These are phyloP conservation scores for Fusarium albidum DNA, from an alignment of 2,329 filamentous ascomycete genomes.

Conservation along the genomic window DNA sequence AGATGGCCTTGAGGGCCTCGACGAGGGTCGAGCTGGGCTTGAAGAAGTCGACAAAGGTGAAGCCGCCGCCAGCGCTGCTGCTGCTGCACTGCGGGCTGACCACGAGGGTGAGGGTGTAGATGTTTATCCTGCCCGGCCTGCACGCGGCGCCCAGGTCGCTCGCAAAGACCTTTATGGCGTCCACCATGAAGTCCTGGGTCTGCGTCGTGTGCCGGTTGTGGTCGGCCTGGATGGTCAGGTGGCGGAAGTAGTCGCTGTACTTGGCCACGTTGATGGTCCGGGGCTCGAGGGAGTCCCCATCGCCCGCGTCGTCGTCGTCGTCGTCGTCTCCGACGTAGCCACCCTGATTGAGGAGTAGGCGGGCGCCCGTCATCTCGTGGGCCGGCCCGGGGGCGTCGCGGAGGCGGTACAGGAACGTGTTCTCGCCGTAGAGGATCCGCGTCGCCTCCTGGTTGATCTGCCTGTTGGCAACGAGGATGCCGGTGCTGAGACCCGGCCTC, in stretches of 20 bases:
- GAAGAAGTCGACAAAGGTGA: constrained; percentile 51
- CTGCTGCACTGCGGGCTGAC: constrained; percentile 42
- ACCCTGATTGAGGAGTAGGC: constrained; percentile 26
- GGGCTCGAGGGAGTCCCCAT: constrained; percentile 12
- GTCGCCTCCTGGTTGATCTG: constrained; percentile 48
- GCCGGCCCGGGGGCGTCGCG: constrained; percentile 44
- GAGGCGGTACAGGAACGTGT: constrained; percentile 56
- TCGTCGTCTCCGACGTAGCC: constrained; percentile 12
- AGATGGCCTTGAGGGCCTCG: constrained; percentile 43
- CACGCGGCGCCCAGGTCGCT: background rate
- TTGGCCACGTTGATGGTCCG: constrained; percentile 44
- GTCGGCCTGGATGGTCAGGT: constrained; percentile 54
- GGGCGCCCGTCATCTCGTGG: constrained; percentile 26
- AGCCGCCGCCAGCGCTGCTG: too few species aligned
- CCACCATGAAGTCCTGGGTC: constrained; percentile 43
- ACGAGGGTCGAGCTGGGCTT: constrained; percentile 38
- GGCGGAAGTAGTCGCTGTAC: constrained; percentile 51
- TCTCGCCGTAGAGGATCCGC: constrained; percentile 56
- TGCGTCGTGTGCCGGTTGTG: constrained; percentile 45
- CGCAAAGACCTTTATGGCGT: constrained; percentile 49
- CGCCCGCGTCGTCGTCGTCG: constrained; percentile 11
- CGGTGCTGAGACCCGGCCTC: constrained; percentile 42
- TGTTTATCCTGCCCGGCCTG: constrained; percentile 28
- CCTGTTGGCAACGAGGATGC: constrained; percentile 49
- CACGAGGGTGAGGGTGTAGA: constrained; percentile 54